Evolutionary conservation across 1,284 basidiomycete species (phyloP).

Genomic region (Ceratobasidium sp.): DNA sequence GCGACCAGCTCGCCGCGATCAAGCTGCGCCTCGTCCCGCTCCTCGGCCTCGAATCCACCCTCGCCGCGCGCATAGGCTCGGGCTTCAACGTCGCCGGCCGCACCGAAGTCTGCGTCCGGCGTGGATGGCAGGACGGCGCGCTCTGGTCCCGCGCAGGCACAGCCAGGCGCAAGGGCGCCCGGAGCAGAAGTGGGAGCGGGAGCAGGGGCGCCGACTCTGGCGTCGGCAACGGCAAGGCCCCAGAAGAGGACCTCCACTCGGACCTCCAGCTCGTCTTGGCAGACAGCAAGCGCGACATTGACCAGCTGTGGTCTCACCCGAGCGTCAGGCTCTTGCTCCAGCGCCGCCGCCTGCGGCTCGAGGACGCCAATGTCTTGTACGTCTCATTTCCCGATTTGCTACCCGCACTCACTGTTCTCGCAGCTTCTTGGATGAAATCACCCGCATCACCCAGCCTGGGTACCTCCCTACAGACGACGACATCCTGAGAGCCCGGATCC

Average conservation of each 20-base stretch:
- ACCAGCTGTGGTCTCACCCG: slow-evolving; percentile 74
- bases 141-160: slow-evolving; percentile 3
- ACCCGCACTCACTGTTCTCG: slow-evolving; percentile 16
- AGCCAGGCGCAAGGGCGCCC: slow-evolving; percentile 53
- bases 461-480: slow-evolving; percentile 69
- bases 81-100: slow-evolving; percentile 73
- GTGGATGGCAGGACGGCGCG: slow-evolving; percentile 53
- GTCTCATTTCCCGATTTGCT: slow-evolving; percentile 52
- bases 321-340: slow-evolving; percentile 67
- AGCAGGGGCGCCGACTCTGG: slow-evolving; percentile 13
- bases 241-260: slow-evolving; percentile 33
- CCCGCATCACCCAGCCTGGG: slow-evolving; percentile 71
- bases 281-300: slow-evolving; percentile 62
- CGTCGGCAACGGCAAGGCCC: slow-evolving; percentile 17
- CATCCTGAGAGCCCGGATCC: slow-evolving; percentile 77
- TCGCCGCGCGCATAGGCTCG: slow-evolving; percentile 74
- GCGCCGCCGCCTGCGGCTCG: slow-evolving; percentile 69
- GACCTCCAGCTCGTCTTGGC: slow-evolving; percentile 38
- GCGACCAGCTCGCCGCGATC: slow-evolving; percentile 59
- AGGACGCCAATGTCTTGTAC: slow-evolving; percentile 81
- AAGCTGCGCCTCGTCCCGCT: slow-evolving; percentile 70
- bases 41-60: slow-evolving; percentile 70
- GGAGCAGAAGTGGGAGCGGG: slow-evolving; percentile 57
- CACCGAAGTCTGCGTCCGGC: slow-evolving; percentile 61
- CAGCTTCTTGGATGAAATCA: slow-evolving; percentile 75